Conservation (phyloP, 2,329 filamentous ascomycete genomes). For the Dothidotthia symphoricarpi region DNA sequence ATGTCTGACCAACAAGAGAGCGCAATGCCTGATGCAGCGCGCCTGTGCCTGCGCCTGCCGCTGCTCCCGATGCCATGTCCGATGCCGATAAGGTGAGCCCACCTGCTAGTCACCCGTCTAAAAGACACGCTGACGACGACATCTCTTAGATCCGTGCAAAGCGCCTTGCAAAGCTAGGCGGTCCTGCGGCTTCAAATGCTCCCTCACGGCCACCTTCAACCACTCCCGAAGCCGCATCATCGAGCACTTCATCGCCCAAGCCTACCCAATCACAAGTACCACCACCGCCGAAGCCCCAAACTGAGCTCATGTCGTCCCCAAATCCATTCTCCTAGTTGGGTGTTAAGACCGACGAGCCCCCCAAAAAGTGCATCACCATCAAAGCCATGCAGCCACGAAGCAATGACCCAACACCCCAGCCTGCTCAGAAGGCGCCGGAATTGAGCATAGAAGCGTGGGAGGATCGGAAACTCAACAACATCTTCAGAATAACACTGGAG, state of each 20-base stretch:
- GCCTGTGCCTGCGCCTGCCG: too few relatives aligned
- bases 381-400: slow-evolving; percentile 30
- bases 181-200: slow-evolving; percentile 18
- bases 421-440: slow-evolving; percentile 32
- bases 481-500: slow-evolving; percentile 59
- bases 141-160: slow-evolving; percentile 61
- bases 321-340: slow-evolving; percentile 46
- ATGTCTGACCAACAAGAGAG: too few relatives aligned
- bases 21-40: too few relatives aligned
- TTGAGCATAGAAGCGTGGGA: slow-evolving; percentile 59
- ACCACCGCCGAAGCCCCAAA: slow-evolving; percentile 15
- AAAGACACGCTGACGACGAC: slow-evolving; percentile 26
- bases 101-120: too few relatives aligned
- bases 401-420: slow-evolving; percentile 20
- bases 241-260: slow-evolving; percentile 21
- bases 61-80: too few relatives aligned
- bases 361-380: slow-evolving; percentile 36
- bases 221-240: slow-evolving; percentile 20
- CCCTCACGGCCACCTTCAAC: slow-evolving; percentile 22
- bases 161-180: slow-evolving; percentile 62
- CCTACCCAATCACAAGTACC: slow-evolving; percentile 17
- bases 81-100: too few relatives aligned
- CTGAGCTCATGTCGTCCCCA: slow-evolving; percentile 14
- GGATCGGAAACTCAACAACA: slow-evolving; percentile 55
- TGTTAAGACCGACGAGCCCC: slow-evolving; percentile 30